These are phyloP conservation scores for Leccinum sublutescens DNA, from an alignment of 768 basidiomycete genomes.

Conservation along the genomic window DNA sequence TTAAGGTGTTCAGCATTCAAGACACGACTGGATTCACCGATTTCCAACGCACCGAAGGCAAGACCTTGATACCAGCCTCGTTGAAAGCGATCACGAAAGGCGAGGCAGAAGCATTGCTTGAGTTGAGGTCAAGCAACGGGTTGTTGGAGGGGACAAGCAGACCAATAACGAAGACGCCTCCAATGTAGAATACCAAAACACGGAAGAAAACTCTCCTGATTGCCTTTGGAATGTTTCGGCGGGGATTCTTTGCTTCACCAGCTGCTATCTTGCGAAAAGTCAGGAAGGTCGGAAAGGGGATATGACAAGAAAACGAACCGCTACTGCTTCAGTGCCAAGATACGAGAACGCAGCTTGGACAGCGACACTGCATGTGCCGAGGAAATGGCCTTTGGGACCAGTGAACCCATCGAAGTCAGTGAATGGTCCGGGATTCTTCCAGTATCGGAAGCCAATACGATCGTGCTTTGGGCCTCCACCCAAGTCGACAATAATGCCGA, in stretches of 20 bases:
- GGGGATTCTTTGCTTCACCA: conserved; percentile 51
- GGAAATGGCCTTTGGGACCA: conserved; percentile 51
- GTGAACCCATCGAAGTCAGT: conserved; percentile 38
- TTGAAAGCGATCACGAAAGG: conserved; percentile 60
- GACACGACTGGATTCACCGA: neutral
- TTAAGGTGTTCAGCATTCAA: neutral
- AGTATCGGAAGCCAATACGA: conserved; percentile 47
- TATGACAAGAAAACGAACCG: conserved; percentile 26
- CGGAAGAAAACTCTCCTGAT: conserved; percentile 45
- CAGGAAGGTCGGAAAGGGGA: neutral
- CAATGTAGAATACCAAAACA: conserved; percentile 38
- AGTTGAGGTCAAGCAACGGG: conserved; percentile 37
- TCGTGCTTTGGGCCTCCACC: conserved; percentile 57
- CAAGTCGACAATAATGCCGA: conserved; percentile 47
- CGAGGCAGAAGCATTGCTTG: conserved; percentile 42
- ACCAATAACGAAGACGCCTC: conserved; percentile 46
- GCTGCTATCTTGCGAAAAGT: conserved; percentile 37
- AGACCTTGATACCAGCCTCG: conserved; percentile 56
- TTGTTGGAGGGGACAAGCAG: conserved; percentile 50
- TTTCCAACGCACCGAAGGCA: conserved; percentile 42
- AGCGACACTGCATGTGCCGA: conserved; percentile 50
- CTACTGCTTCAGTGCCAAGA: conserved; percentile 55
- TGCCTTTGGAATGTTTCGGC: conserved; percentile 40
- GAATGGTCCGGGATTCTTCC: conserved; percentile 58
- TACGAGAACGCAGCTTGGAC: conserved; percentile 61